Base-by-base conservation (phyloP, 768 basidiomycete species). In the Piloderma croceum region DNA sequence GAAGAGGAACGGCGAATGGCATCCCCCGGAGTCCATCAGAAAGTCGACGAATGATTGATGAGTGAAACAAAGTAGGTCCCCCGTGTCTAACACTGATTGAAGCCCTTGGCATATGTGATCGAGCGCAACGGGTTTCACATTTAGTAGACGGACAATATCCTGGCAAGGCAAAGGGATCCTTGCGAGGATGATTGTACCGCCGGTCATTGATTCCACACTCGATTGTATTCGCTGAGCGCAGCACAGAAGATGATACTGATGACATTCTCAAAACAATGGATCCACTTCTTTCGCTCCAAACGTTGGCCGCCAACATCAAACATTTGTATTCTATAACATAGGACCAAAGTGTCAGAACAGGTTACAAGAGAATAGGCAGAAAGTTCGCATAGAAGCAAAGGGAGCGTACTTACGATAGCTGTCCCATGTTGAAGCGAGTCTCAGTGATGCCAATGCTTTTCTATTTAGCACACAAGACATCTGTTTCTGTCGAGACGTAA, bases 391-490 rank as follows among this genome's bases (percentile, higher is more conserved):
- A n/a, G n/a, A n/a, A n/a, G n/a, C n/a, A n/a, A n/a, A n/a, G n/a
- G n/a, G n/a, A n/a, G n/a, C n/a, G 31, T 21, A 72, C 73, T 42
- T 47, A 79, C 76, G 76, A 74, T 5, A 79, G 57, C 36, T 70
- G 75, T 3, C 83, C 85, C 73, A 87, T 76, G 10, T 68, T 70
- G 43, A 89, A 88, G 53, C 83, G 64, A 5, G 92, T 96, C 64
- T 97, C 92, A 5, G 80, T 82, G 52, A 97, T 93, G n/a, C 91
- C 91, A 3, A 85, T 82, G 41, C 82, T 90, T 69, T 93, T 93
- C 43, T 80, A 79, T 48, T 90, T 77, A n/a, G 90, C 89, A 19
- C 90, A 71, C 20, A 97, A 67, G 3, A 94, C 85, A 56, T 97
- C 93, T 6, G 75, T 80, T 53, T 89, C 86, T 15, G 81, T 86